Evolutionary conservation across 305 asterid genomes (phyloP).

Genomic region (Fraxinus ornus): DNA sequence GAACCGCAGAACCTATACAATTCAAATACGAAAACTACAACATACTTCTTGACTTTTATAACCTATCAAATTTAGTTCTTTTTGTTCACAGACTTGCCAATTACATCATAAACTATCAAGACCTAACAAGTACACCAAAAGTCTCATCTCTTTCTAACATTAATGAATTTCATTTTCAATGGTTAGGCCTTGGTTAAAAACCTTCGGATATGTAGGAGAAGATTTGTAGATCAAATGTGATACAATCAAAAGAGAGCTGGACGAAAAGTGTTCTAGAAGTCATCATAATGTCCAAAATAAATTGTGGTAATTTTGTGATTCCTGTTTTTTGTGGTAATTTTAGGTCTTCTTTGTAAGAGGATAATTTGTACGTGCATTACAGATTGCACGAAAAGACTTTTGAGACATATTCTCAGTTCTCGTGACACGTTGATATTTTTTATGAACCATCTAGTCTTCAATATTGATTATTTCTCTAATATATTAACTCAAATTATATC

Average conservation of each 20-base stretch:
- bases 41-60: no score
- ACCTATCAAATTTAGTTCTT: no score
- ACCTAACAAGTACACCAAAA: neutral
- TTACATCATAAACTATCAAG: no score
- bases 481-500: no score
- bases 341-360: neutral
- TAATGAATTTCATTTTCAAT: neutral
- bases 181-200: neutral
- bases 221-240: neutral
- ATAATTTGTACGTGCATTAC: neutral
- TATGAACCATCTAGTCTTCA: neutral
- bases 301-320: neutral
- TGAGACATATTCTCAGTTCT: no score
- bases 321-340: neutral
- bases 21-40: no score
- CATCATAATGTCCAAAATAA: neutral
- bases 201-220: neutral
- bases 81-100: no score
- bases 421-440: no score
- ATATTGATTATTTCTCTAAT: neutral
- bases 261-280: neutral
- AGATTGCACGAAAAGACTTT: neutral
- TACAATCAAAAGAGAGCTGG: neutral
- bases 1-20: no score
- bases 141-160: neutral